Evolutionary conservation across 2,329 filamentous ascomycete species (phyloP), one percentile per base, ranked within the genome.

Genomic region (Alternaria brassicicola): DNA sequence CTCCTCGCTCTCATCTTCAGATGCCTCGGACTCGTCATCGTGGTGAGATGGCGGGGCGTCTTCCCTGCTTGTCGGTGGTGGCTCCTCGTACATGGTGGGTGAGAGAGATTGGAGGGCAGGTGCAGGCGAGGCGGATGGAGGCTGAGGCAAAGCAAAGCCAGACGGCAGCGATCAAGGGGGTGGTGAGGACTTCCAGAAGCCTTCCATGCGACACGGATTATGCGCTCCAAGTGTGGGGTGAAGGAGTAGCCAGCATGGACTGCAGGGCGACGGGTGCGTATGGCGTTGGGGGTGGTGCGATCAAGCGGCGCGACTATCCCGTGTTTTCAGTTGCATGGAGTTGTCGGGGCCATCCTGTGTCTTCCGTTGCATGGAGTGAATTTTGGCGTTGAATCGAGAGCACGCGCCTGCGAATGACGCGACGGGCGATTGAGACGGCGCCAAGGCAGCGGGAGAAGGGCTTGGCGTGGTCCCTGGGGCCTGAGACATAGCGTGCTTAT

Each of bases 401-500:
- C 47, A 57, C 57, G 43, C 54, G 54, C 49, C 38, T 42, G 45
- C 42, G 51, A 30, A 62, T 65, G 63, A 65, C 62, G 66, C 64
- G 67, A 66, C 55, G 52, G 50, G 36, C 54, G 36, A 59, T 53
- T 38, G 55, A 45, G 28, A 46, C 5, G 45, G n/a, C 52, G 61
- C 63, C 59, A 59, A 61, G 61, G 21, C 47, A 57, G 57, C 56
- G 54, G 56, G 9, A 49, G 9, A 49, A 43, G 42, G 33, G 47
- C 57, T 62, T 57, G 57, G 59, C 57, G 15, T 36, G 39, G 21
- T 36, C 39, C 56, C 17, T 31, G n/a, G 23, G 36, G 19, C 36
- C 55, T 72, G 71, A 74, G 71, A 72, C 70, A 36, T 69, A 65
- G 69, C 66, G 65, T 55, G 53, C 53, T 63, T 65, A 49, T 55